A percentile compares a stretch with the other conserved stretches of the same genome.
phyloP scores from a whole-genome alignment of 1,284 basidiomycete genomes.

The Tylopilus orsonianus region DNA sequence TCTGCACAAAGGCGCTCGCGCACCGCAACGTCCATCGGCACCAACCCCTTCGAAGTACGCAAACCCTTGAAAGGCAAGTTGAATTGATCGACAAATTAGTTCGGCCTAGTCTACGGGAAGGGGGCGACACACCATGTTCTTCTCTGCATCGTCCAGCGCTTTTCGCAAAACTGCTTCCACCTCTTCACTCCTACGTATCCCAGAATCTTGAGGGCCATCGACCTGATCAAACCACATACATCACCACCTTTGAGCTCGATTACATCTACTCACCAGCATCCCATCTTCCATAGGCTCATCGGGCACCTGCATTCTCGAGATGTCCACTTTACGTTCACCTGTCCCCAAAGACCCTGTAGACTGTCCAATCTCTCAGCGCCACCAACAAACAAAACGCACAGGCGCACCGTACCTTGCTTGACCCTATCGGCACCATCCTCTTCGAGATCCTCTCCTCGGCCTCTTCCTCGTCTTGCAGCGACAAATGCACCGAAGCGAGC shows the following conservation, averaged over 20 bases:
- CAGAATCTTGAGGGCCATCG: not conserved
- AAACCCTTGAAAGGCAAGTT: not conserved
- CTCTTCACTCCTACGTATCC: not conserved
- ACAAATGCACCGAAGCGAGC: conserved; percentile 28
- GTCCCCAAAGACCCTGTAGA: not conserved
- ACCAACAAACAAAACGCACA: not conserved
- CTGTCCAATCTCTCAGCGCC: conserved; percentile 11
- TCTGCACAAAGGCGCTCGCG: not conserved
- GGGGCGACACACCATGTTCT: not conserved
- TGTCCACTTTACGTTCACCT: not conserved
- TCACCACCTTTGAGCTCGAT: conserved; percentile 1
- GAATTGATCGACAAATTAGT: not conserved
- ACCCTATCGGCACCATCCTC: not conserved
- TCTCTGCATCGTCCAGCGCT: not conserved
- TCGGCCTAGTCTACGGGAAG: not conserved
- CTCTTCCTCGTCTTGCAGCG: conserved; percentile 3
- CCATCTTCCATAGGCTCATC: not conserved
- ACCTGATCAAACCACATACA: not conserved
- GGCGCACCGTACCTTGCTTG: conserved; percentile 13
- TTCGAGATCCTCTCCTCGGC: too few species aligned
- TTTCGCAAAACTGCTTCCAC: not conserved
- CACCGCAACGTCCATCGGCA: conserved; percentile 5
- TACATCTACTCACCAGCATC: conserved; percentile 12
- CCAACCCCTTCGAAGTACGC: not conserved
- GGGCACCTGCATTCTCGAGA: not conserved